Conservation (phyloP, 2,329 filamentous ascomycete species). For the Aurifilum marmelostoma region DNA sequence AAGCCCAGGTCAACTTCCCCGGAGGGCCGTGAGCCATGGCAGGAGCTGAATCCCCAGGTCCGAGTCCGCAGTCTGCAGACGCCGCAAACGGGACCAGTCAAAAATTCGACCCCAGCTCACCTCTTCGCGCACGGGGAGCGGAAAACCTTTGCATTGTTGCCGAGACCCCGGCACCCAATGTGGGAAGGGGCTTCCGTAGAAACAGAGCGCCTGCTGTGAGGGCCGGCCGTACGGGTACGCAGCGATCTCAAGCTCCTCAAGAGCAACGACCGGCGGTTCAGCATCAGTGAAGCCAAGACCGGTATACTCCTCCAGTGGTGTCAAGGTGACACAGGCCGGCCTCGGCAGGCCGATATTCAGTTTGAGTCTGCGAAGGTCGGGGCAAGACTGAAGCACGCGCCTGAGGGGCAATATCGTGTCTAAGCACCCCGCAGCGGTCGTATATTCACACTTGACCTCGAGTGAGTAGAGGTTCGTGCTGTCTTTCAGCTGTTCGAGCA, state of each 20-base stretch:
- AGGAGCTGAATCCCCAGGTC: not conserved
- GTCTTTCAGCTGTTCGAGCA: not conserved
- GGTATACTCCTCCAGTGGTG: not conserved
- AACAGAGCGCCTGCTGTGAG: not conserved
- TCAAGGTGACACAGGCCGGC: not conserved
- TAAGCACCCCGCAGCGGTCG: not conserved
- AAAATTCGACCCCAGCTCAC: not conserved
- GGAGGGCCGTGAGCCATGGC: not conserved
- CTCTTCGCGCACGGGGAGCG: not conserved
- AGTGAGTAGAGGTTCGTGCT: not conserved
- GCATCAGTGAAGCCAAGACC: not conserved
- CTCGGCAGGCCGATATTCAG: not conserved
- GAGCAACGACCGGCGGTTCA: not conserved
- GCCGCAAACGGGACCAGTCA: not conserved
- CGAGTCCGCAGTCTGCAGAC: not conserved
- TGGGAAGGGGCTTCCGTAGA: not conserved
- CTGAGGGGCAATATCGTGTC: not conserved
- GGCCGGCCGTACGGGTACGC: not conserved
- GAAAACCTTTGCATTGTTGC: not conserved
- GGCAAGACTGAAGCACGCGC: not conserved
- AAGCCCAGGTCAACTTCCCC: not conserved
- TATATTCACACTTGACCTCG: not conserved
- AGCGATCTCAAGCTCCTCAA: not conserved
- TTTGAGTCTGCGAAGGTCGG: not conserved
- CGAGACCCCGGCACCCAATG: not conserved